Percentiles rank a stretch among this genome's conserved stretches.
phyloP scores from a whole-genome alignment of 1,284 basidiomycete genomes.

The Pisolithus thermaeus region DNA sequence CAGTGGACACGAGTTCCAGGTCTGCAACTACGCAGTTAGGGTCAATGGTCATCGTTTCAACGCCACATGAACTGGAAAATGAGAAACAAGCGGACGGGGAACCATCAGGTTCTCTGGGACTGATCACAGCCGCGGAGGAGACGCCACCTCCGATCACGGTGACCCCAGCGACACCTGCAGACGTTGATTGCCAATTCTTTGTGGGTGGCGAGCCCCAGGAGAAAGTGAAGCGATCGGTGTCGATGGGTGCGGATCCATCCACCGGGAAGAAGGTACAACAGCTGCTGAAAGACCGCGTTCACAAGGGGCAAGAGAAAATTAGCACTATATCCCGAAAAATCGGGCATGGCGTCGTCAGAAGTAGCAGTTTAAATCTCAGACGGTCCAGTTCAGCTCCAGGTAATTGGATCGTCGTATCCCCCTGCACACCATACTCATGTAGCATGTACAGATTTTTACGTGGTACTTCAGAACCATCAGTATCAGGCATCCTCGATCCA shows the following conservation, averaged over 20 bases:
- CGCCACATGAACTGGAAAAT: slow-evolving; percentile 9
- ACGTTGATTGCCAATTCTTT: slow-evolving; percentile 20
- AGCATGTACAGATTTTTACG: slow-evolving; percentile 51
- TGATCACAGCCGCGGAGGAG: not conserved
- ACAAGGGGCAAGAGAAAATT: slow-evolving; percentile 66
- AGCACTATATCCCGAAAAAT: slow-evolving; percentile 73
- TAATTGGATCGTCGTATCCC: slow-evolving; percentile 22
- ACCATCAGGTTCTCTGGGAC: slow-evolving; percentile 3
- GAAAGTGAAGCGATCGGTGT: slow-evolving; percentile 22
- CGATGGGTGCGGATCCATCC: slow-evolving; percentile 38
- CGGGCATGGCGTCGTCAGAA: slow-evolving; percentile 58
- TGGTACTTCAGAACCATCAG: slow-evolving; percentile 50
- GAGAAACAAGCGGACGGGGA: slow-evolving; percentile 8
- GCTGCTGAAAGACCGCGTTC: slow-evolving; percentile 65
- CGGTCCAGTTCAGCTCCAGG: slow-evolving; percentile 62
- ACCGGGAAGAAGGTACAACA: slow-evolving; percentile 67
- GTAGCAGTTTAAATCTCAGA: slow-evolving; percentile 42
- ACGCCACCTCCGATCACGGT: slow-evolving; percentile 38
- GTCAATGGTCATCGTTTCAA: slow-evolving; percentile 15
- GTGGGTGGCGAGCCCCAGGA: slow-evolving; percentile 11
- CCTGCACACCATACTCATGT: not conserved
- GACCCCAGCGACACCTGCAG: slow-evolving; percentile 43
- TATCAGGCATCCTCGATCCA: slow-evolving; percentile 87
- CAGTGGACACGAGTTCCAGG: slow-evolving; percentile 23
- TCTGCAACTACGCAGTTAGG: slow-evolving; percentile 20